Base-by-base conservation (phyloP, 768 basidiomycete genomes). In the Phaeolepiota aurea region DNA sequence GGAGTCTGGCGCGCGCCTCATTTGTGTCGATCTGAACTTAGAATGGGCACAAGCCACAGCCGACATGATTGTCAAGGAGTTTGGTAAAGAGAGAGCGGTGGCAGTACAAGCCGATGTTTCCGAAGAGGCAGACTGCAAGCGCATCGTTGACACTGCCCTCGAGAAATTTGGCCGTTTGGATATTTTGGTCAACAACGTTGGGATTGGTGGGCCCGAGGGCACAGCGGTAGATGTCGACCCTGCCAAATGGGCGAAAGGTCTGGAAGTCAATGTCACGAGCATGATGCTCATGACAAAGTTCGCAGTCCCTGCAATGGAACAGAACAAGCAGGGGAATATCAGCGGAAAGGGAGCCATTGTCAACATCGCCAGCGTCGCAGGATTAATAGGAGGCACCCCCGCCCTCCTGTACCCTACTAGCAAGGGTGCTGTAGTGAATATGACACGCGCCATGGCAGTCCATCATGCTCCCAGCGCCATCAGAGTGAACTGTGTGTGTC, bases 261-360 rank as follows among this genome's bases (percentile, higher is more conserved):
- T 66, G 31, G 63, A 65, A 36, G 50, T 63, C 5, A 66, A 66
- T 44, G 62, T 69, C 12, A 63, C 63, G 7, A 63, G 62, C 21
- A 67, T 69, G 68, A 60, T 69, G 51, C 53, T 68, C 33, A 69
- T 69, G 68, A 45, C 61, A 3, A 65, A 65, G 41, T 64, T 56
- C 40, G 65, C 66, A 2, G 59, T 68, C 1, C 66, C 65, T 12
- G 68, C 64, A 9, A 69, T 69, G 68, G 61, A 62, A 44, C 58
- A 54, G 41, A 65, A 67, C 23, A 47, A 48, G 21, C 35, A 33
- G 21, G 52, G 54, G 15, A 47, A 46, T 21, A 47, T 61, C 18
- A 45, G 55, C 5, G 66, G 68, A 13, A 52, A 61, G 11, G 68
- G 68, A 13, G 53, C 54, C 5, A 69, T 69, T 28, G 60, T 69